Conservation (phyloP, 2,329 filamentous ascomycete species). For the Microdochium trichocladiopsis region DNA sequence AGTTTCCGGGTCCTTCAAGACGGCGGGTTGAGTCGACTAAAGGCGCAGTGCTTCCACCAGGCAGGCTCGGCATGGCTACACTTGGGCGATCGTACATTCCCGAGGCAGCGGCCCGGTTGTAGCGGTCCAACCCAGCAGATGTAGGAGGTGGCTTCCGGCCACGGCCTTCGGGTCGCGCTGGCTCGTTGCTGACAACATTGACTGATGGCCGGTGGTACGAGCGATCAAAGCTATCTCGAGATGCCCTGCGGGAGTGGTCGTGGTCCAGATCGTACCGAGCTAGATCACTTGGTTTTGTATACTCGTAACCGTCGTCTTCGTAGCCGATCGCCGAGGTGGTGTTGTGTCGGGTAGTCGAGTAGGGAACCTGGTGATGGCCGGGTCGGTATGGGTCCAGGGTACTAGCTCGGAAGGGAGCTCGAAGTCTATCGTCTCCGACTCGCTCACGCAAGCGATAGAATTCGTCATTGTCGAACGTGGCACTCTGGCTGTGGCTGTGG, state of each 20-base stretch:
- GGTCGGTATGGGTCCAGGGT: conserved; percentile 37
- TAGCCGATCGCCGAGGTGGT: conserved; percentile 40
- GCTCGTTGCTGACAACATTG: conserved; percentile 39
- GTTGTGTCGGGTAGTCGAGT: conserved; percentile 35
- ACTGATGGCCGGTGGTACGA: conserved; percentile 49
- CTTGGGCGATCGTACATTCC: conserved; percentile 38
- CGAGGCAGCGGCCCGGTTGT: conserved; percentile 38
- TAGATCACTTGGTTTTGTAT: conserved; percentile 56
- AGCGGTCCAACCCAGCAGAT: conserved; percentile 64
- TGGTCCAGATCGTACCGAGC: conserved; percentile 55
- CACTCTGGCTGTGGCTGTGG: conserved; percentile 35
- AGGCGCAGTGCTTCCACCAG: conserved; percentile 30
- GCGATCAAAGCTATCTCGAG: conserved; percentile 49
- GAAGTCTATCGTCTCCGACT: conserved; percentile 26
- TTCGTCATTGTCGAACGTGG: conserved; percentile 44
- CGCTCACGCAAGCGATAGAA: conserved; percentile 41
- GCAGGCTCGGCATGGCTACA: conserved; percentile 37
- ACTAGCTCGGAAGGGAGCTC: conserved; percentile 23
- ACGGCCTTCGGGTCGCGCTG: conserved; percentile 33
- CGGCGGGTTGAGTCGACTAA: conserved; percentile 24
- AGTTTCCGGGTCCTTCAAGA: conserved; percentile 25
- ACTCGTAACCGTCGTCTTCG: conserved; percentile 54
- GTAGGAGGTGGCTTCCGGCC: conserved; percentile 56
- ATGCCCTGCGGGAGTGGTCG: conserved; percentile 29
- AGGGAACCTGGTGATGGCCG: conserved; percentile 37